Percentiles rank a stretch among this genome's conserved stretches.
phyloP scores from a whole-genome alignment of 345 rosid genomes.

The Dipteronia sinensis region DNA sequence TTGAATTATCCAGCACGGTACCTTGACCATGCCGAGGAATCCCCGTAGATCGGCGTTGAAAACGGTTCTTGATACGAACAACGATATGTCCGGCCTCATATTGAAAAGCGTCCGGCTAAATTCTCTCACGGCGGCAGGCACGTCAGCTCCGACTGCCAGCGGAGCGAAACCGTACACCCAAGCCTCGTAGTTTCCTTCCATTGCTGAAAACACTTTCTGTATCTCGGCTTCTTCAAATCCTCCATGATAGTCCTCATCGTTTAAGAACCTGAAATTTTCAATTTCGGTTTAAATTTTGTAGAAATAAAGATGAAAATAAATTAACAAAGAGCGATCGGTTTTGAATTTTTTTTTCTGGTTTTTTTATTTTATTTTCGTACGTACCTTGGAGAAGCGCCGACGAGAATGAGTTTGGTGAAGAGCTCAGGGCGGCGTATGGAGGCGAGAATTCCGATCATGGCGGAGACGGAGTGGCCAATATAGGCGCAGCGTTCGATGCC shows the following conservation, averaged over 20 bases:
- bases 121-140: constrained; percentile 77
- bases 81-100: constrained; percentile 85
- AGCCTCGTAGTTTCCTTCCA: constrained; percentile 79
- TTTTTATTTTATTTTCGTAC: too few relatives aligned
- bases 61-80: constrained; percentile 62
- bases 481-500: constrained; percentile 60
- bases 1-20: constrained; percentile 68
- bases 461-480: constrained; percentile 89
- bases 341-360: too few relatives aligned
- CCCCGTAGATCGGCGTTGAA: constrained; percentile 72
- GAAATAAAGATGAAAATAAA: not conserved
- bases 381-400: constrained; percentile 85
- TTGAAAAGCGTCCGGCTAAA: constrained; percentile 85
- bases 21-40: constrained; percentile 63
- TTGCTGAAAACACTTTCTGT: constrained; percentile 66
- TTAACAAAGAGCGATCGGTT: not conserved
- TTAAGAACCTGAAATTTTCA: constrained; percentile 39
- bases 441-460: constrained; percentile 84
- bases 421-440: constrained; percentile 80
- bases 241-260: constrained; percentile 72
- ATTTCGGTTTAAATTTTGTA: not conserved
- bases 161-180: constrained; percentile 85
- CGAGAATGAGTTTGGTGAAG: constrained; percentile 72
- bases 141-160: constrained; percentile 75
- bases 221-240: constrained; percentile 70